These are phyloP conservation scores for Verticillium nonalfalfae DNA, from an alignment of 2,329 filamentous ascomycete genomes.

Conservation along the genomic window DNA sequence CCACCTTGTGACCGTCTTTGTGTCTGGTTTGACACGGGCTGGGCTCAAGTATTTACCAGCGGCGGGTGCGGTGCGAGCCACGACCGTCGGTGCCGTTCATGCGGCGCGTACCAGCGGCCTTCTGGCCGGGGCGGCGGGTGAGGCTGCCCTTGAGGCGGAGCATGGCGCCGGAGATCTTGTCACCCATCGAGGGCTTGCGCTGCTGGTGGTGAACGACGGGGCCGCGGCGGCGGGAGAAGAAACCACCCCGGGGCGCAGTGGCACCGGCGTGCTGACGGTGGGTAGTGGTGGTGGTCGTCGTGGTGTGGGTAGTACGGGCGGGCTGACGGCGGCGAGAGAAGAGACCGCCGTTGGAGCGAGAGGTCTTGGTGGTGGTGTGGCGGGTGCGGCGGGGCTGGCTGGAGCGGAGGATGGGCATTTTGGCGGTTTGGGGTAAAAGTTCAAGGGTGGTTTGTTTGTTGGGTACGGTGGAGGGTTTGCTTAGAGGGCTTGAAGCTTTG, in stretches of 20 bases:
- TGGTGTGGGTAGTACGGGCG: conserved; percentile 14
- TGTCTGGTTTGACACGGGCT: not conserved
- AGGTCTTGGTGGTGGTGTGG: conserved; percentile 10
- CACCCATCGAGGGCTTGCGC: conserved; percentile 61
- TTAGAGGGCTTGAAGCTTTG: conserved; percentile 1
- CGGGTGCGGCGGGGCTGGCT: conserved; percentile 7
- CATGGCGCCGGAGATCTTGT: conserved; percentile 73
- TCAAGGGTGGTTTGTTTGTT: conserved; percentile 7
- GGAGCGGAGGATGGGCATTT: conserved; percentile 24
- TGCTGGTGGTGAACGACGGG: conserved; percentile 50
- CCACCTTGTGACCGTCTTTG: not conserved
- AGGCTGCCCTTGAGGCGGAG: conserved; percentile 66
- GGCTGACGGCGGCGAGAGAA: conserved; percentile 17
- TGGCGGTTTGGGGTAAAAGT: conserved; percentile 5
- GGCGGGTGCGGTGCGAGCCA: conserved; percentile 34
- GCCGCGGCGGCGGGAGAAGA: conserved; percentile 30
- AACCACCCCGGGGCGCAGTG: conserved; percentile 31
- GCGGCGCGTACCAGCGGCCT: conserved; percentile 67
- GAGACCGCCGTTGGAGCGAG: conserved; percentile 11
- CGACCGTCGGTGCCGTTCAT: conserved; percentile 72
- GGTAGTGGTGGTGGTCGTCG: conserved; percentile 14
- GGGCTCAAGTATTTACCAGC: conserved; percentile 5
- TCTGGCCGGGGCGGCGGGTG: conserved; percentile 54
- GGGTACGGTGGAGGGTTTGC: conserved; percentile 1
- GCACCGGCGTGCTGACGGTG: conserved; percentile 18